Percentiles rank a stretch among this genome's conserved stretches.
Evolutionary conservation across 148 eudicot genomes (phyloP).

Genomic region (Euryodendron excelsum): DNA sequence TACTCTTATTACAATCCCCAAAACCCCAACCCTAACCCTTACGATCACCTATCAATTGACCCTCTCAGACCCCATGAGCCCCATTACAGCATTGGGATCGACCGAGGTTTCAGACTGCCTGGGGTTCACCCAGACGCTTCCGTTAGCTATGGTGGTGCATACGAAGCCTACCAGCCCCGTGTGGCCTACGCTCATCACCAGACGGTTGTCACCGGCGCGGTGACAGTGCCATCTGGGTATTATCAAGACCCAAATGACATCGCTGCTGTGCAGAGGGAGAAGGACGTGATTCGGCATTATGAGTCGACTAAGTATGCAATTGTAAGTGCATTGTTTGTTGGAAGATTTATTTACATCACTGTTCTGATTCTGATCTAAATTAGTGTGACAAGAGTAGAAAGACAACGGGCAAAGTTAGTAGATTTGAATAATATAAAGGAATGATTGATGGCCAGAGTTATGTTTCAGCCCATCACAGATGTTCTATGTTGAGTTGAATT

Average conservation of each 20-base stretch:
- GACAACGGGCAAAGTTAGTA: neutral
- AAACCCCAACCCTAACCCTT: slow-evolving; percentile 32
- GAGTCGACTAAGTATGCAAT: neutral
- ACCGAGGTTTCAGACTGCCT: too few species aligned
- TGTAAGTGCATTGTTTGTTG: neutral
- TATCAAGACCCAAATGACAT: slow-evolving; percentile 22
- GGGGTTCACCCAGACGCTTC: slow-evolving; percentile 16
- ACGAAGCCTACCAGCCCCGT: slow-evolving; percentile 6
- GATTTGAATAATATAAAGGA: neutral
- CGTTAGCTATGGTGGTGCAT: neutral
- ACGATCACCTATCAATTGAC: neutral
- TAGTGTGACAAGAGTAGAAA: too few species aligned
- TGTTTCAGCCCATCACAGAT: neutral
- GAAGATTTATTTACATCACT: neutral
- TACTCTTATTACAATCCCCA: slow-evolving; percentile 6
- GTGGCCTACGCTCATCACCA: slow-evolving; percentile 14
- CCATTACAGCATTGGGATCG: slow-evolving; percentile 4
- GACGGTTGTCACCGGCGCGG: neutral
- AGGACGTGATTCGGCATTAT: neutral
- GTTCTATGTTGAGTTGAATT: neutral
- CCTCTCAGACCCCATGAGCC: neutral
- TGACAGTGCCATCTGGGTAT: slow-evolving; percentile 17
- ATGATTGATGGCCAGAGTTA: neutral
- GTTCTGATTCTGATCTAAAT: neutral
- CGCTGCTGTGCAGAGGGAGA: neutral